Base-by-base conservation (phyloP, 352 stramenopile genomes). In the Thraustochytrium striatum region DNA sequence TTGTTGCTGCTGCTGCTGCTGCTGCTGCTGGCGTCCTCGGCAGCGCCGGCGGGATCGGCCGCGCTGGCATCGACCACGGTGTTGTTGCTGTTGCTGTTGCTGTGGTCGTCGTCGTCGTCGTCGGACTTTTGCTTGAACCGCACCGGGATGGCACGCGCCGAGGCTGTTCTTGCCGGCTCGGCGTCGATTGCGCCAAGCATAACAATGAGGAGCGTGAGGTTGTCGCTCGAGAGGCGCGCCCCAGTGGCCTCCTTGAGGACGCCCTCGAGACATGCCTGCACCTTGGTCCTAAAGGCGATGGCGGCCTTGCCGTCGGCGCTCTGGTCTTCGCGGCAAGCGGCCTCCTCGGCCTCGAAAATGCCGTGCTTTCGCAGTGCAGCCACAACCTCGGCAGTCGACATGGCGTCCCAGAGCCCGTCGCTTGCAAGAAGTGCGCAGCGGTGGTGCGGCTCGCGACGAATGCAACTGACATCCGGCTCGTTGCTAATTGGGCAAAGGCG, bases 351-450 rank as follows among this genome's bases (percentile, higher is more conserved):
- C 7, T 57, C 61, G n/a, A 70, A 55, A 8, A 70, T 57, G 7
- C 52, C 13, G 25, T 41, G 44, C 21, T 38, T 30, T 3, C 25
- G 7, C 44, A 75, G 30, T 30, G 13, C 30, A 7, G 11, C 65
- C 3, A 61, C 65, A 3, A 75, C 65, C 1, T 75, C 65, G 7
- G 44, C 65, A 25, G 65, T 55, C 0, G 65, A 62, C 21, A 75
- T 39, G 28, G 65, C 65, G 50, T 75, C 65, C 65, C 65, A 75
- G 25, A 75, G 21, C 33, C 65, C 65, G 36, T 75, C 65, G 39
- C 44, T 75, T 9, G 65, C 65, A 11, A 75, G 52, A 47, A 75
- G 30, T 11, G 68, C 61, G 50, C 65, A 75, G 21, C 65, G 44
- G 41, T 75, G 65, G 30, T 61, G 65, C 19, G 44, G 2, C 50